Conservation (phyloP, 192 early-diverging fungal genomes). For the Rhizoclosmatium globosum region DNA sequence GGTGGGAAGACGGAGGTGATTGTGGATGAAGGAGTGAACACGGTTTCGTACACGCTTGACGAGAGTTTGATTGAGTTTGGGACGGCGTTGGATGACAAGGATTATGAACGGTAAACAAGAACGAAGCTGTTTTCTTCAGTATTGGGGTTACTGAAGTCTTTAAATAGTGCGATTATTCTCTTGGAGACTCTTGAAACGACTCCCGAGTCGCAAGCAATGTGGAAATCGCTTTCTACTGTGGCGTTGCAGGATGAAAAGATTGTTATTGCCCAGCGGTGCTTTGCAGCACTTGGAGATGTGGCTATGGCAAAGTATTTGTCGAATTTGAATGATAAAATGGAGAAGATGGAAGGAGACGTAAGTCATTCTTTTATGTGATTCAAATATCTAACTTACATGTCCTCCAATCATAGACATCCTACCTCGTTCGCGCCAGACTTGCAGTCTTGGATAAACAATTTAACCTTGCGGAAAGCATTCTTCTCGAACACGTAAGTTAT, state of each 20-base stretch:
- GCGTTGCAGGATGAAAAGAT: slow-evolving; percentile 65
- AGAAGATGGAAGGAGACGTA: slow-evolving; percentile 37
- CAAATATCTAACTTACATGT: too few relatives aligned
- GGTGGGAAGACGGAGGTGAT: slow-evolving; percentile 70
- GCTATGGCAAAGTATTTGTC: slow-evolving; percentile 58
- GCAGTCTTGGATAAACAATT: slow-evolving; percentile 71
- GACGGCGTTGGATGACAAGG: slow-evolving; percentile 68
- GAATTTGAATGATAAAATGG: slow-evolving; percentile 49
- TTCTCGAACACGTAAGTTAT: slow-evolving; percentile 59
- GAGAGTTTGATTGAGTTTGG: slow-evolving; percentile 76
- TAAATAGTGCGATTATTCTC: slow-evolving; percentile 61
- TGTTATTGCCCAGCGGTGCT: slow-evolving; percentile 68
- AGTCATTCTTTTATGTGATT: slow-evolving; percentile 2
- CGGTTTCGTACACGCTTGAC: slow-evolving; percentile 71
- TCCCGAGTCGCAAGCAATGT: slow-evolving; percentile 72
- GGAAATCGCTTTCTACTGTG: slow-evolving; percentile 63
- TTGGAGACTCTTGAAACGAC: slow-evolving; percentile 70
- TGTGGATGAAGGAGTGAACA: slow-evolving; percentile 74
- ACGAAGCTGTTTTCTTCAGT: slow-evolving; percentile 9
- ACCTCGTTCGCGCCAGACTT: slow-evolving; percentile 57
- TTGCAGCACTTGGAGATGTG: slow-evolving; percentile 67
- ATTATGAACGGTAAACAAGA: slow-evolving; percentile 60
- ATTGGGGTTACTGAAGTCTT: not conserved
- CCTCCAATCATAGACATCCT: slow-evolving; percentile 32
- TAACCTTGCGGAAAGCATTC: slow-evolving; percentile 67